phyloP scores from a whole-genome alignment of 2,329 filamentous ascomycete species.

The Penicillium brasilianum region DNA sequence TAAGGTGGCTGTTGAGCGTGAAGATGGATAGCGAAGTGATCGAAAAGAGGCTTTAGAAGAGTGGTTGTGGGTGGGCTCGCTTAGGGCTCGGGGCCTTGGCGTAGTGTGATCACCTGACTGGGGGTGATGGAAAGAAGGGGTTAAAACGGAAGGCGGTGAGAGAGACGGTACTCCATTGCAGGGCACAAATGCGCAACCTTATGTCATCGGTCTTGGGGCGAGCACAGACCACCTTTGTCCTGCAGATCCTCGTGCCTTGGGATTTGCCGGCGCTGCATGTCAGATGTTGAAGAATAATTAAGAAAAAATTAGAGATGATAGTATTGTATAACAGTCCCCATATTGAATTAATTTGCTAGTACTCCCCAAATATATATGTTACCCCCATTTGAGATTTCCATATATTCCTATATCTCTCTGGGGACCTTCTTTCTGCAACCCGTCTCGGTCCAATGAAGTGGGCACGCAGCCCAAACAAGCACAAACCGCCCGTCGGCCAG shows the following conservation, averaged over 20 bases:
- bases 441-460: neutral
- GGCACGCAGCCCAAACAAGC: neutral
- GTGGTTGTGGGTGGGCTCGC: constrained; percentile 47
- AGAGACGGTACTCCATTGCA: neutral
- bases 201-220: neutral
- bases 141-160: constrained; percentile 2
- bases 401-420: neutral
- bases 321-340: neutral
- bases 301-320: neutral
- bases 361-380: neutral
- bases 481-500: constrained; percentile 14
- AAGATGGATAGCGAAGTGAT: constrained; percentile 45
- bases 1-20: constrained; percentile 43
- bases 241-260: neutral
- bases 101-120: constrained; percentile 37
- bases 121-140: neutral
- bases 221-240: constrained; percentile 4
- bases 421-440: neutral
- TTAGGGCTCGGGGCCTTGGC: constrained; percentile 43
- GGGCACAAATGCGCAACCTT: neutral
- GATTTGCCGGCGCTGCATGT: neutral
- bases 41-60: constrained; percentile 41
- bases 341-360: neutral
- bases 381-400: neutral
- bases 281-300: neutral